Evolutionary conservation across 345 rosid species (phyloP), one percentile per base, ranked within the genome.

Genomic region (Heritiera littoralis): DNA sequence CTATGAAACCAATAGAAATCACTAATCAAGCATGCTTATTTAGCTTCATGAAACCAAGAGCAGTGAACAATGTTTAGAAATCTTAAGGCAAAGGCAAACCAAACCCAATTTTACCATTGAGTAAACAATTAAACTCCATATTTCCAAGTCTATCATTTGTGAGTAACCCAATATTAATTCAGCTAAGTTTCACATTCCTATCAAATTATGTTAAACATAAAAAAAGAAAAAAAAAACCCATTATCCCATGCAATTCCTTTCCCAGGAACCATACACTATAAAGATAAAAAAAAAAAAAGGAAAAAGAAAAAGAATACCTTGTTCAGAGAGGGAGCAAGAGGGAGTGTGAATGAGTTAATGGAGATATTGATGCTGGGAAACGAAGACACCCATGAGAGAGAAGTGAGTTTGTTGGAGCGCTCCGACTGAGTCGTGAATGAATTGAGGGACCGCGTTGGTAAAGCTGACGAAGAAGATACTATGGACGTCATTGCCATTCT

Each of bases 331-430:
- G 76, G 76, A 54, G 65, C 32, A 55, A 12, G 51, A 55, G 18
- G 49, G 12, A n/a, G 65, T 11, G 49, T n/a, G 15, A 18, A 35
- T 18, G 76, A 54, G 65, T 73, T 55, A 73, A 40, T 6, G 17
- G 77, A 55, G 49, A 73, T 55, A 35, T 55, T 55, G 51, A 55
- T 35, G 12, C 65, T 18, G 65, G 65, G 77, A 38, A 73, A 73
- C 12, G 65, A 73, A 55, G 77, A 38, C 11, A 13, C 51, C 77
- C 77, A 73, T 18, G 77, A 73, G 35, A 73, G 65, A 18, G 65
- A 38, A 35, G 5, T 73, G 65, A 18, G 18, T 6, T 55, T 38
- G 49, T 73, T 40, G 35, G 51, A 55, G 49, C 77, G n/a, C 55
- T n/a, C 35, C 3, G 65, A 73, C 51, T 55, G 51, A 73, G 77